Percentiles rank a stretch among this genome's conserved stretches.
phyloP scores from a whole-genome alignment of 2,329 filamentous ascomycete species.

The Calonectria ilicicola region DNA sequence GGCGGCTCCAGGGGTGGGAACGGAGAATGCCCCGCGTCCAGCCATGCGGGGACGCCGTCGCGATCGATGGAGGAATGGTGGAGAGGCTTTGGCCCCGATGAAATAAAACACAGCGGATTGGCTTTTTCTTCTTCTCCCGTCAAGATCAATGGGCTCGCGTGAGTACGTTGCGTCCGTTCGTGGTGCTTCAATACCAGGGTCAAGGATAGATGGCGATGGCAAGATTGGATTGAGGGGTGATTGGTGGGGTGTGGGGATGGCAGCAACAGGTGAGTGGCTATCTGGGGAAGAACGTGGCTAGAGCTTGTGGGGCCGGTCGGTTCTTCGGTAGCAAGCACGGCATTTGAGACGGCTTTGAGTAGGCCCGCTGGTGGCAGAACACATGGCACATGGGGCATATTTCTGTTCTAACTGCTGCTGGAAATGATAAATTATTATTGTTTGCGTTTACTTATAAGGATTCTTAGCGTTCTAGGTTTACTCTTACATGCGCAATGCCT shows the following conservation, averaged over 20 bases:
- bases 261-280: neutral
- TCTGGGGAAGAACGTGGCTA: neutral
- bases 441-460: no score
- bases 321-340: conserved; percentile 34
- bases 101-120: neutral
- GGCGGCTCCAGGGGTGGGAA: neutral
- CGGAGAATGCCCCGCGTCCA: conserved; percentile 4
- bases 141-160: neutral
- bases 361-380: neutral
- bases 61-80: neutral
- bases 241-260: neutral
- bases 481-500: no score
- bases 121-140: neutral
- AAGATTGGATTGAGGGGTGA: neutral
- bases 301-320: neutral
- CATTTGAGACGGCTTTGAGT: conserved; percentile 21
- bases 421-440: no score
- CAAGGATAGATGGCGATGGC: neutral
- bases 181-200: neutral
- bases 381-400: no score
- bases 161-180: neutral
- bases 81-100: neutral
- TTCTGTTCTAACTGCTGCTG: no score
- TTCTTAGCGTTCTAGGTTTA: no score
- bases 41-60: conserved; percentile 11